Evolutionary conservation across 768 basidiomycete species (phyloP), one percentile per base, ranked within the genome.

Genomic region (Amanita phalloides): DNA sequence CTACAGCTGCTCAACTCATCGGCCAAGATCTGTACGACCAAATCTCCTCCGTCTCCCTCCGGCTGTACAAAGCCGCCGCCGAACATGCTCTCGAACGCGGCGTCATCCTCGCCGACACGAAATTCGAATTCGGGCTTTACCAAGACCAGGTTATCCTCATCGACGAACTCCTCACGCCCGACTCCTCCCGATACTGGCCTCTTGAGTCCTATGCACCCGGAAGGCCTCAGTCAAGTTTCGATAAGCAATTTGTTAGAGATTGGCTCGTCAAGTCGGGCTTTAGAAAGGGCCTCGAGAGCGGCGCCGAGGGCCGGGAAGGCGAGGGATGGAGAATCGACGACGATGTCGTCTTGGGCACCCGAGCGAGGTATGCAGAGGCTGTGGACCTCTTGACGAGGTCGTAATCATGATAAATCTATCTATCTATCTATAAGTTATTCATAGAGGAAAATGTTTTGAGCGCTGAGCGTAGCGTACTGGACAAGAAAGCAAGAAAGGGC

Each of bases 141-240:
- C 11, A 17, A 58, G 7, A 49, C 58, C 5, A 63, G 63, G 58
- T 97, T 21, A 88, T 95, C 55, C 78, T 98, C 45, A 84, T 98
- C 57, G 96, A 99, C 66, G 96, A 99, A 63, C 79, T 89, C n/a
- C 78, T 99, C 49, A 98, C 96, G 0, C 94, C 95, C 17, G 96
- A 99, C 66, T 97, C 93, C 10, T 96, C 92, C 14, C 79, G 95
- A 30, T 99, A 97, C 71, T 98, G 96, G 96, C 90, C 93, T 1
- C 71, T 83, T 5, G 74, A 71, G 4, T 76, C 71, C 2, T 97
- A 96, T 67, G 66, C 68, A 28, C 73, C 81, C 3, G 96, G 94
- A 3, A 71, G 76, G 33, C 62, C 82, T 0, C 95, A 96, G 67
- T 79, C 85, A 17, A 91, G 90, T 61, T 98, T 96, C 61, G 96